Evolutionary conservation across 2,329 filamentous ascomycete genomes (phyloP), one percentile per base, ranked within the genome.

Genomic region (Colletotrichum tropicicola): DNA sequence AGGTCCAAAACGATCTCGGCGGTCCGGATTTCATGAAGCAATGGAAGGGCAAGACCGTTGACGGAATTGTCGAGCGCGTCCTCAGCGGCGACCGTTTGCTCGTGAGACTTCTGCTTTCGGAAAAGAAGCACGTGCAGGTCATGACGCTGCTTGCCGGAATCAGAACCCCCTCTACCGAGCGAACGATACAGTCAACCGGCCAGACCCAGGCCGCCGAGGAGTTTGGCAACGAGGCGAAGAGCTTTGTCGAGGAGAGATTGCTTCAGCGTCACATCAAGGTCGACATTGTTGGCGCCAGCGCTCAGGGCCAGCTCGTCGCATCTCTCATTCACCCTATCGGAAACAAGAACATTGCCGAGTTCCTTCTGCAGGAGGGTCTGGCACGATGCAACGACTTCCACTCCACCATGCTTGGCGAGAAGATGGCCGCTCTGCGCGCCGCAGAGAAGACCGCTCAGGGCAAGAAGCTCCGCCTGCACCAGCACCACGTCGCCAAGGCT

Each of bases 361-460:
- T 97, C 78, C 79, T 99, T 44, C 88, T 99, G 45, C 89, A 95
- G 72, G 92, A 94, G 56, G 96, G 96, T 71, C 85, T 98, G 59
- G 96, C 95, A 41, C 88, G 93, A 73, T 98, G 95, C 82, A 94
- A 94, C 69, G 96, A 99, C 78, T 94, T 96, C 79, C 96, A 99
- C 82, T 97, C 95, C 1, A 97, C 94, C 39, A 85, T 98, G 81
- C 87, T 99, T 10, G 96, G 96, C 45, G 83, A 88, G 52, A 92
- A 95, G 72, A 99, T 99, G 96, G 90, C 91, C 43, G 78, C 87
- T 62, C 88, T 98, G 61, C 89, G 96, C 68, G 88, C 92, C 69
- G 94, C 96, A 2, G 96, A 99, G 82, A 95, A 92, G 77, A 83
- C 87, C 63, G 96, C 96, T 5, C 94, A 94, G 79, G 87, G 89